phyloP scores from a whole-genome alignment of 83 land plant genomes.

The Thuja plicata region DNA sequence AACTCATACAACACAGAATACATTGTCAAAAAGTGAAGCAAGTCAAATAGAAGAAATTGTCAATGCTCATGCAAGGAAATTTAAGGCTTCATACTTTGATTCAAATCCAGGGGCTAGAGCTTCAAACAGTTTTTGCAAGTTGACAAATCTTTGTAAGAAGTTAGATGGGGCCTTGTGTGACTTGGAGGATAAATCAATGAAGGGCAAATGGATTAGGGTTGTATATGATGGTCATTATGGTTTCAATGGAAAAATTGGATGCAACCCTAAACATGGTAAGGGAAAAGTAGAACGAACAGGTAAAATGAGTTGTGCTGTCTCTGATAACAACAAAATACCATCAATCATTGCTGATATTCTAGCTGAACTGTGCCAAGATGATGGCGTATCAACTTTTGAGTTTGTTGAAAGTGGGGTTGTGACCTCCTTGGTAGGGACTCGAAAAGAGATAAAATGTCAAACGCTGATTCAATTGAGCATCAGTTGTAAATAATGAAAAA shows the following conservation, averaged over 20 bases:
- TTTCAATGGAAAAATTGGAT: no score
- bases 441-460: slow-evolving; percentile 19
- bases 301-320: slow-evolving; percentile 25
- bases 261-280: no score
- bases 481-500: slow-evolving; percentile 28
- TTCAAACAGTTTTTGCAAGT: slow-evolving; percentile 33
- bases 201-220: no score
- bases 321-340: slow-evolving; percentile 27
- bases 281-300: slow-evolving; percentile 25
- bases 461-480: background rate
- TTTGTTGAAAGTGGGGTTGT: slow-evolving; percentile 52
- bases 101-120: slow-evolving; percentile 30
- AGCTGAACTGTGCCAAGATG: slow-evolving; percentile 36
- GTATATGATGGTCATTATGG: no score
- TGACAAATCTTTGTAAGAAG: no score
- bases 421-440: slow-evolving; percentile 27
- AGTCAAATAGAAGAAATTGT: no score
- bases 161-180: slow-evolving; percentile 15
- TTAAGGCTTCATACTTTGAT: slow-evolving; percentile 34
- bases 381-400: no score
- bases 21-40: no score
- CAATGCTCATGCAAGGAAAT: slow-evolving; percentile 24
- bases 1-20: background rate
- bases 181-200: background rate
- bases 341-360: slow-evolving; percentile 26